phyloP scores from a whole-genome alignment of 441 rosid species.

The Eutrema salsugineum region DNA sequence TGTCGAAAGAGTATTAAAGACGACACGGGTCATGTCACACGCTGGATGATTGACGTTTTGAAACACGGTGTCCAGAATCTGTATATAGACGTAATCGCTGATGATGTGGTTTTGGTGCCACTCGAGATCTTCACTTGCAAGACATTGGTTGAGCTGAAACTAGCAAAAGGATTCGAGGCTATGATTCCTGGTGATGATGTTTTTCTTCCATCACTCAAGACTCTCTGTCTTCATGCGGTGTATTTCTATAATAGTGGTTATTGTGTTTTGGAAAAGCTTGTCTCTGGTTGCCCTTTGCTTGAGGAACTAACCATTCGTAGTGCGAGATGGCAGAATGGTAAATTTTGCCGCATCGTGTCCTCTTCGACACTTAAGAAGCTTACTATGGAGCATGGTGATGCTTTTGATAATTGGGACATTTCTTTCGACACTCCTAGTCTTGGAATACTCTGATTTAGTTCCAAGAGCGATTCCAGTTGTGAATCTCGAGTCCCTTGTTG shows the following conservation, averaged over 20 bases:
- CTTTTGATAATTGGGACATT: no score
- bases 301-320: conserved; percentile 1
- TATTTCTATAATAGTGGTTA: neutral
- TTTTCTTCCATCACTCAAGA: conserved; percentile 16
- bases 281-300: conserved; percentile 3
- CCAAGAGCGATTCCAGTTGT: neutral
- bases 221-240: neutral
- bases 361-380: conserved; percentile 1
- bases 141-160: conserved; percentile 5
- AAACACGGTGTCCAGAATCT: neutral
- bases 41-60: neutral
- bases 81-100: neutral
- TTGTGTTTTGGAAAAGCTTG: conserved; percentile 8
- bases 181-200: neutral
- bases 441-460: neutral
- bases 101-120: neutral
- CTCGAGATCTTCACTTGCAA: conserved; percentile 14
- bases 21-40: neutral
- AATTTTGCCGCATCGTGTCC: neutral
- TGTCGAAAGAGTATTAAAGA: neutral
- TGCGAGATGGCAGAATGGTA: neutral
- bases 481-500: neutral
- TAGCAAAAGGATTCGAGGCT: neutral
- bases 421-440: neutral
- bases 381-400: neutral